These are phyloP conservation scores for Rhazya stricta DNA, from an alignment of 257 asterid genomes.

Conservation along the genomic window DNA sequence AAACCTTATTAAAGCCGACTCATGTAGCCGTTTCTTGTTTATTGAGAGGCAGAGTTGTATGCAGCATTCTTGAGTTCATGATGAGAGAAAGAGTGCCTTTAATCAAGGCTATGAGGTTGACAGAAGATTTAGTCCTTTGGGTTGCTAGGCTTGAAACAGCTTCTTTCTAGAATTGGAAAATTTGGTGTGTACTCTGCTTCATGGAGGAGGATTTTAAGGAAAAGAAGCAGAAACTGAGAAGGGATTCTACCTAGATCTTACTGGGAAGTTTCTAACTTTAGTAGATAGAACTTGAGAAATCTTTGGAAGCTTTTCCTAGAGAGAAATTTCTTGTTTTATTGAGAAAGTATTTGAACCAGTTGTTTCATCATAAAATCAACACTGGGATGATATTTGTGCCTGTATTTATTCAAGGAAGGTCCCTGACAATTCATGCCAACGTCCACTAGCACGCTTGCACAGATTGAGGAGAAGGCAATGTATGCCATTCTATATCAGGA, in stretches of 20 bases:
- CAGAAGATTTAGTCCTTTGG: not conserved
- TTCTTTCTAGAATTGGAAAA: not conserved
- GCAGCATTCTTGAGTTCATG: not conserved
- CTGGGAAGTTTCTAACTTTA: not conserved
- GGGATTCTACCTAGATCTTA: not conserved
- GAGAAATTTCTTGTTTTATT: not conserved
- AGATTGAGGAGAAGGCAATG: not conserved
- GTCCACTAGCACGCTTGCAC: not conserved
- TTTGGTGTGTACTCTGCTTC: not conserved
- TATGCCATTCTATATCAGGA: not conserved
- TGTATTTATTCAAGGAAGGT: not conserved
- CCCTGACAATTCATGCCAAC: not conserved
- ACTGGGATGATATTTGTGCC: not conserved
- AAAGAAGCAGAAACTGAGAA: not conserved
- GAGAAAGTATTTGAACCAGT: not conserved
- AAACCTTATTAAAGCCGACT: not conserved
- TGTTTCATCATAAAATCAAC: too few relatives aligned
- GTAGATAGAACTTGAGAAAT: not conserved
- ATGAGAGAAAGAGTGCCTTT: not conserved
- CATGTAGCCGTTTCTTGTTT: not conserved
- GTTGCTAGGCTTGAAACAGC: not conserved
- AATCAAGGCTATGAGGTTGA: not conserved
- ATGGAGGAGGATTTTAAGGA: not conserved
- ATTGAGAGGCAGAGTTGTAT: not conserved
- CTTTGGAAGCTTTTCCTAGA: not conserved